A percentile compares a stretch with the other conserved stretches of the same genome.
Evolutionary conservation across 2,329 filamentous ascomycete genomes (phyloP).

Genomic region (Trichoderma polysporum): DNA sequence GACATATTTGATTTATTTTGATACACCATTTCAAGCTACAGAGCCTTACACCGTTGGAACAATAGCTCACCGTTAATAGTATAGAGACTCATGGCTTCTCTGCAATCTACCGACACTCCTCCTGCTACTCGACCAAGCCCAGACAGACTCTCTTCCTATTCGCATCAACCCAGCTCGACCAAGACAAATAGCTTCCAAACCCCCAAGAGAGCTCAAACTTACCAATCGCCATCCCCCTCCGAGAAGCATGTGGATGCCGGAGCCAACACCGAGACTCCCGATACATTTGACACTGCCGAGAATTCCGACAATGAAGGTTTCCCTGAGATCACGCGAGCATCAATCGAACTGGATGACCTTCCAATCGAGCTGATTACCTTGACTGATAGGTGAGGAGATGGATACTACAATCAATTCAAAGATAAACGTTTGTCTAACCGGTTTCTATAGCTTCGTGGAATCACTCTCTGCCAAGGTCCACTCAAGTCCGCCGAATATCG

Average conservation of each 20-base stretch:
- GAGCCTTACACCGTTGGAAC: conserved; percentile 11
- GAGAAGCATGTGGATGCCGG: conserved; percentile 29
- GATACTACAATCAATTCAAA: neutral
- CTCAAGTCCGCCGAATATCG: conserved; percentile 77
- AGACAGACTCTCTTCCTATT: conserved; percentile 34
- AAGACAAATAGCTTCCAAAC: conserved; percentile 35
- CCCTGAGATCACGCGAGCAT: conserved; percentile 49
- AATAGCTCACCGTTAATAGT: neutral
- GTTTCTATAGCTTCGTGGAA: conserved; percentile 73
- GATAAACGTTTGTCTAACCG: neutral
- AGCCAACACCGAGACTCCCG: conserved; percentile 37
- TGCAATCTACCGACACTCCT: conserved; percentile 30
- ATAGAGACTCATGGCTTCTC: conserved; percentile 37
- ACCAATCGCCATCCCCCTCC: conserved; percentile 41
- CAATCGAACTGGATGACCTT: conserved; percentile 80
- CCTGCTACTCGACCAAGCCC: conserved; percentile 33
- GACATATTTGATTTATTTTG: neutral
- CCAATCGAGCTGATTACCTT: conserved; percentile 91
- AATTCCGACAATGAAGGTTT: conserved; percentile 46
- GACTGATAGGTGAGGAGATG: conserved; percentile 68
- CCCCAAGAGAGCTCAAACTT: conserved; percentile 48
- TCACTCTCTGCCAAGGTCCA: conserved; percentile 86
- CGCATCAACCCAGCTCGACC: conserved; percentile 28
- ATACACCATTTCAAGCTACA: neutral
- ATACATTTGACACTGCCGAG: conserved; percentile 51